Conservation (phyloP, 345 rosid species). For the Laguncularia racemosa region DNA sequence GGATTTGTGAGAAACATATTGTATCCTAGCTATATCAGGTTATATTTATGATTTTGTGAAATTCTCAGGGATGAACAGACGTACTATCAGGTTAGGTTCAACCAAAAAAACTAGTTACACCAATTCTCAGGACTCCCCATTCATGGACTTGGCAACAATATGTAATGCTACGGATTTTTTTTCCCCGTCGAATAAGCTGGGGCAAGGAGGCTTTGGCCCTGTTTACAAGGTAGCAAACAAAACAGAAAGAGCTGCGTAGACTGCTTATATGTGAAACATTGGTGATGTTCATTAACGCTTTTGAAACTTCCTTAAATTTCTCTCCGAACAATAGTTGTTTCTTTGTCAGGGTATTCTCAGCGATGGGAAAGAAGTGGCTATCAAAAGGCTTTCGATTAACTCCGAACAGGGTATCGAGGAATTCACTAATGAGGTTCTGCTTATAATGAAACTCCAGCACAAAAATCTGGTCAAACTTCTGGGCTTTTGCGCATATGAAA, state of each 20-base stretch:
- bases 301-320: too few relatives aligned
- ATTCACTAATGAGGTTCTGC: conserved; percentile 29
- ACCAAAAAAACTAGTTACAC: too few relatives aligned
- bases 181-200: conserved; percentile 18
- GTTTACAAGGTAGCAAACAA: conserved; percentile 19
- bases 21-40: too few relatives aligned
- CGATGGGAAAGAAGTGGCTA: conserved; percentile 44
- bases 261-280: too few relatives aligned
- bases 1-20: too few relatives aligned
- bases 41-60: too few relatives aligned
- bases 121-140: background rate
- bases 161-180: conserved; percentile 30
- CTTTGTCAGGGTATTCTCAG: conserved; percentile 33
- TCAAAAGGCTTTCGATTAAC: conserved; percentile 21
- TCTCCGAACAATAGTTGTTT: background rate
- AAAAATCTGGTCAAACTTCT: conserved; percentile 46
- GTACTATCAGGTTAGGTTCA: too few relatives aligned
- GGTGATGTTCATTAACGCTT: too few relatives aligned
- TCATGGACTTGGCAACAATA: conserved; percentile 19
- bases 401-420: conserved; percentile 29
- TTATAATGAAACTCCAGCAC: conserved; percentile 45
- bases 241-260: too few relatives aligned
- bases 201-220: conserved; percentile 22
- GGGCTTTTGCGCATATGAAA: conserved; percentile 34
- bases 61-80: too few relatives aligned